Evolutionary conservation across 2,329 filamentous ascomycete genomes (phyloP).

Genomic region (Bipolaris bicolor): DNA sequence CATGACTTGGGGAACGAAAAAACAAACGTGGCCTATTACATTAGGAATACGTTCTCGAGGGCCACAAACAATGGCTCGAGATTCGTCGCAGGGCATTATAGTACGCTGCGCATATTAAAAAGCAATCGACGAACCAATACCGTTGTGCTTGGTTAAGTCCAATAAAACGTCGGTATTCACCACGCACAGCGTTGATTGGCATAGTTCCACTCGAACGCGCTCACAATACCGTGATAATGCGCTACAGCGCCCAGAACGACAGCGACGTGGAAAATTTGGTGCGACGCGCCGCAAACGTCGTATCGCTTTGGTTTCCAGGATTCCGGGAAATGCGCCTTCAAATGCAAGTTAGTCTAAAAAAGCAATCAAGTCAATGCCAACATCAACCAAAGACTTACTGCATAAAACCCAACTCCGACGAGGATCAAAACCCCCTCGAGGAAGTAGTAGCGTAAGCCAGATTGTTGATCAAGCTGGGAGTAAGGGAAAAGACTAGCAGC

Average conservation of each 20-base stretch:
- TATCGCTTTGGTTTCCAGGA: constrained; percentile 75
- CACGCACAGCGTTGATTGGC: constrained; percentile 9
- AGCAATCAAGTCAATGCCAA: not conserved
- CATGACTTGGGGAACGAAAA: too few species aligned
- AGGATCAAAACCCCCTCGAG: constrained; percentile 46
- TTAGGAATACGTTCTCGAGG: not conserved
- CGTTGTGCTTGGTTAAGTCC: not conserved
- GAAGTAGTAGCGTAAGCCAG: constrained; percentile 54
- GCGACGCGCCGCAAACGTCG: constrained; percentile 84
- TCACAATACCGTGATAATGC: constrained; percentile 9
- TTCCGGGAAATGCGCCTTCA: constrained; percentile 72
- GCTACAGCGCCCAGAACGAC: constrained; percentile 74
- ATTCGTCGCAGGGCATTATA: not conserved
- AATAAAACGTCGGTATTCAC: not conserved
- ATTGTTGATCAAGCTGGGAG: constrained; percentile 67
- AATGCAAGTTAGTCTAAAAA: constrained; percentile 58
- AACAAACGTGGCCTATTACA: not conserved
- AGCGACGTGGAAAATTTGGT: constrained; percentile 92
- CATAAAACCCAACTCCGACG: constrained; percentile 78
- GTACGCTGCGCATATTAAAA: not conserved
- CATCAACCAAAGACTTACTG: constrained; percentile 75
- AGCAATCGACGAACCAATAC: not conserved
- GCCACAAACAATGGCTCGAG: not conserved
- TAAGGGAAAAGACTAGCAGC: constrained; percentile 64
- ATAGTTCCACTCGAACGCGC: constrained; percentile 13